Conservation (phyloP, 2,329 filamentous ascomycete genomes). For the Dactylellina parvicollis region DNA sequence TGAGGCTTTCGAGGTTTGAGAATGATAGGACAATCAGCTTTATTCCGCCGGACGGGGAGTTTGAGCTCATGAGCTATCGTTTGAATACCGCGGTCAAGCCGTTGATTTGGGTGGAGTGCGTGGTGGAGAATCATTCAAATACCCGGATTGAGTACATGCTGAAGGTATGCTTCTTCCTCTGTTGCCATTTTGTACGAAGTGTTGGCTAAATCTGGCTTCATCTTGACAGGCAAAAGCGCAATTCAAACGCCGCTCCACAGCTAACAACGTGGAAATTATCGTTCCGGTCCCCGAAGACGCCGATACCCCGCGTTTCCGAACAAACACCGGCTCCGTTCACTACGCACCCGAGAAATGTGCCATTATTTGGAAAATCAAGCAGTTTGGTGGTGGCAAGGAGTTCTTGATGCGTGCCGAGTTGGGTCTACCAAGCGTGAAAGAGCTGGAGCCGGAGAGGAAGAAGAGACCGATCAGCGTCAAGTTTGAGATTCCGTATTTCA, state of each 20-base stretch:
- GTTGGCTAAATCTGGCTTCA: neutral
- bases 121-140: constrained; percentile 94
- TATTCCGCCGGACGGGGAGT: constrained; percentile 97
- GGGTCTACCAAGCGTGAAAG: constrained; percentile 92
- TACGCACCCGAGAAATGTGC: constrained; percentile 97
- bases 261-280: constrained; percentile 98
- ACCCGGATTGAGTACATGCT: constrained; percentile 99
- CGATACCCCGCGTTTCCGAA: constrained; percentile 93
- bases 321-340: constrained; percentile 95
- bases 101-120: constrained; percentile 97
- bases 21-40: constrained; percentile 99
- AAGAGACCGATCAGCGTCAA: constrained; percentile 98
- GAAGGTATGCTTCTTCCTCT: constrained; percentile 68
- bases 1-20: constrained; percentile 93
- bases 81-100: constrained; percentile 95
- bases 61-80: constrained; percentile 99
- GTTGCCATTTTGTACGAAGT: neutral
- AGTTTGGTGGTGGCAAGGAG: constrained; percentile 97
- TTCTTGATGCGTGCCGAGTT: constrained; percentile 98
- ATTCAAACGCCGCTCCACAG: constrained; percentile 96
- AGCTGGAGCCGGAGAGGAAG: constrained; percentile 64
- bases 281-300: constrained; percentile 98
- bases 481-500: constrained; percentile 99
- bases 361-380: constrained; percentile 99
- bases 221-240: constrained; percentile 77